Evolutionary conservation across 2,329 filamentous ascomycete genomes (phyloP), one percentile per base, ranked within the genome.

Genomic region (Fusarium brevicatenulatum): DNA sequence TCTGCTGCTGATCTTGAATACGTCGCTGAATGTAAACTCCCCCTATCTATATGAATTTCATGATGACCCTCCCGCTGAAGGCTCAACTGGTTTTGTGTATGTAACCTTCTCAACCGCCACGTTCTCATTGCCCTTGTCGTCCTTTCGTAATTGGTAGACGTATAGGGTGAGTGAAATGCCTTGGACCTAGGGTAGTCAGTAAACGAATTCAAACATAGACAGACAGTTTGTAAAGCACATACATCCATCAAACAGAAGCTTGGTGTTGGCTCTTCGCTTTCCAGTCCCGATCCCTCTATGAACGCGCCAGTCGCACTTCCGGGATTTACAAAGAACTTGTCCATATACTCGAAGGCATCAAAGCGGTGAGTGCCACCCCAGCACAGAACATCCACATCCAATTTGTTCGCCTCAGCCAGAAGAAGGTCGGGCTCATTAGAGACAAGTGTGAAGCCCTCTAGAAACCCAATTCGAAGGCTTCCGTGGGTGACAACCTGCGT

Each of bases 171-270:
- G 88, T 21, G 97, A 97, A 81, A 98, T 97, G 37, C 95, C 95
- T 89, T 98, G 95, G 40, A 97, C 94, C 94, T 97, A 76, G 75
- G 43, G 57, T 52, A 62, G 65, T 80, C 49, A 80, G 78, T 54
- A 77, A 50, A 15, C 43, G 32, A 16, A 19, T 15, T 44, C 15
- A 42, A 4, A 23, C 2, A 50, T 28, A 28, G 13, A 28, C 11
- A 21, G 16, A 25, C 8, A 13, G 19, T 25, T 63, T 23, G n/a
- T 13, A 56, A 47, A 56, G 61, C 50, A 92, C 94, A 86, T 82
- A 98, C 95, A 88, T 98, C 95, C 95, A 98, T 98, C 82, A 98
- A 84, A 80, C 96, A 97, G 83, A 98, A 98, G 81, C 95, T 97
- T 32, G 95, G 95, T 63, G 91, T 91, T 30, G 92, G 93, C 62